Percentiles rank a stretch among this genome's conserved stretches.
phyloP scores from a whole-genome alignment of 2,329 filamentous ascomycete genomes.

The Botryosphaeria dothidea region DNA sequence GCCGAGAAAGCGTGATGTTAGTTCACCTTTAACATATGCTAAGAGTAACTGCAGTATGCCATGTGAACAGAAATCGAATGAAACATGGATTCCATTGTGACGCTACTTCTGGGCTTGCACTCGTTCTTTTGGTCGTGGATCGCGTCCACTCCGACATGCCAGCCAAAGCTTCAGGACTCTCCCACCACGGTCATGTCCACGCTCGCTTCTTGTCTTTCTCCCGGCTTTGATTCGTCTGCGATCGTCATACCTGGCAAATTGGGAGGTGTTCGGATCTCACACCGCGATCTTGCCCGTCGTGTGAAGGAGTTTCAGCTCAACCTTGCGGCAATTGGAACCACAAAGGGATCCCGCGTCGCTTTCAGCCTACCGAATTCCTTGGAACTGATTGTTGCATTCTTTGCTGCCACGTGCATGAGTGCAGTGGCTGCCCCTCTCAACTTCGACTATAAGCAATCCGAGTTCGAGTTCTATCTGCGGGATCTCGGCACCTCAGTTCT shows the following conservation, averaged over 20 bases:
- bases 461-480: slow-evolving; percentile 83
- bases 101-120: not conserved
- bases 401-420: slow-evolving; percentile 73
- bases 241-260: not conserved
- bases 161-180: not conserved
- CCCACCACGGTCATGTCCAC: slow-evolving; percentile 18
- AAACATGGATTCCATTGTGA: not conserved
- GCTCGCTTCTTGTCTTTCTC: slow-evolving; percentile 17
- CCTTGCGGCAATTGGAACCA: slow-evolving; percentile 42
- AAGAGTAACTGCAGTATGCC: not conserved
- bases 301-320: slow-evolving; percentile 40
- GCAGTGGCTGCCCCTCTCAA: slow-evolving; percentile 76
- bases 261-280: not conserved
- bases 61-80: not conserved
- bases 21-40: not conserved
- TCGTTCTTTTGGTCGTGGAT: not conserved
- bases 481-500: slow-evolving; percentile 73
- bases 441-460: slow-evolving; percentile 76
- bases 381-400: slow-evolving; percentile 76
- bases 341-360: slow-evolving; percentile 53
- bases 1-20: not conserved
- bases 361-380: slow-evolving; percentile 61
- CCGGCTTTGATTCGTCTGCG: slow-evolving; percentile 17
- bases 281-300: not conserved
- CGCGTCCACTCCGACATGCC: not conserved